Evolutionary conservation across 768 basidiomycete genomes (phyloP).

Genomic region (Rhodotorula toruloides): DNA sequence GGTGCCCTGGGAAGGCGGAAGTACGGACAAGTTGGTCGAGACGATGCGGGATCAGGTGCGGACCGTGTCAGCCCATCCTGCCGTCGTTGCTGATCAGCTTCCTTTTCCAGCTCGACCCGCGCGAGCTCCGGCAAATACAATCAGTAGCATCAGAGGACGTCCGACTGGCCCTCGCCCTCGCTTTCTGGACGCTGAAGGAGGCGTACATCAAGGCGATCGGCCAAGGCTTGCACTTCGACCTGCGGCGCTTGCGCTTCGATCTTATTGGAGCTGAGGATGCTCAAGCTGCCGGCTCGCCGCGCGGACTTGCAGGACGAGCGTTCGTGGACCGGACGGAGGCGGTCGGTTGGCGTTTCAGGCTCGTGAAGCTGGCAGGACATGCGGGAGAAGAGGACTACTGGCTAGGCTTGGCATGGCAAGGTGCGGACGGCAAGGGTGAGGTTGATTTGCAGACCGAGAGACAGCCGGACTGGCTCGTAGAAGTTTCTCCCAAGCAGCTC

Average conservation of each 20-base stretch:
- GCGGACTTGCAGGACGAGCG: not conserved
- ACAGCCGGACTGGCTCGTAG: not conserved
- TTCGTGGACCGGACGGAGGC: not conserved
- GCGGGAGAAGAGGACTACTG: not conserved
- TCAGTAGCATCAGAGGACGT: fast-evolving
- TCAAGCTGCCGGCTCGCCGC: no score
- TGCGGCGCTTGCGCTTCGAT: constrained; percentile 11
- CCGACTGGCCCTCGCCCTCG: constrained; percentile 11
- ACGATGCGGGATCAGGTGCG: constrained; percentile 22
- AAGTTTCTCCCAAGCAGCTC: not conserved
- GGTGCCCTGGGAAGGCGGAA: constrained; percentile 28
- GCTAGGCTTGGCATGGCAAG: constrained; percentile 1
- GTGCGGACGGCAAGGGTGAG: not conserved
- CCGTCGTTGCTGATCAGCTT: not conserved
- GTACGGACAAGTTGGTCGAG: constrained; percentile 7
- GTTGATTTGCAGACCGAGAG: not conserved
- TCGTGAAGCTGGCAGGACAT: not conserved
- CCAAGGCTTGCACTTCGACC: constrained; percentile 24
- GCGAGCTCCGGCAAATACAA: not conserved
- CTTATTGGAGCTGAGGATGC: not conserved
- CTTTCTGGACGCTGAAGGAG: constrained; percentile 39
- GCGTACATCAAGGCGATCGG: constrained; percentile 34
- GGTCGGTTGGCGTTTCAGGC: not conserved
- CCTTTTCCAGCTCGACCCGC: not conserved
- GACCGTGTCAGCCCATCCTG: not conserved